phyloP scores from a whole-genome alignment of 2,329 filamentous ascomycete genomes.

The Emydomyces testavorans region DNA sequence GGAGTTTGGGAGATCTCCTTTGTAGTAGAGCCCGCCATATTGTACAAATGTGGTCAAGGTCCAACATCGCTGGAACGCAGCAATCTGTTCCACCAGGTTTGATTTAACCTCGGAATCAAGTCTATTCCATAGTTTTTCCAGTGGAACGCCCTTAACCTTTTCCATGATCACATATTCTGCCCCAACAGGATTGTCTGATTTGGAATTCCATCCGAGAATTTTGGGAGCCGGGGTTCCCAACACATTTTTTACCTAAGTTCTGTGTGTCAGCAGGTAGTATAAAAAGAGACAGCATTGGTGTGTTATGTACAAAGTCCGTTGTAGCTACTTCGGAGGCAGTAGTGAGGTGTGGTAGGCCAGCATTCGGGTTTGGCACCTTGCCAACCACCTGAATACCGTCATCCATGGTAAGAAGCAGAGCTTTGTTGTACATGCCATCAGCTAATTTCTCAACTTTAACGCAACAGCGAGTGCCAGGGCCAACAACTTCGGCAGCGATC shows the following conservation, averaged over 20 bases:
- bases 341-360: background rate
- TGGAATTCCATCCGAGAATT: slow-evolving; percentile 3
- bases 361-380: slow-evolving; percentile 13
- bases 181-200: background rate
- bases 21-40: slow-evolving; percentile 12
- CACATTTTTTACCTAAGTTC: slow-evolving; percentile 20
- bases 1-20: slow-evolving; percentile 4
- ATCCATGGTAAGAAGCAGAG: slow-evolving; percentile 19
- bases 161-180: slow-evolving; percentile 1
- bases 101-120: slow-evolving; percentile 2
- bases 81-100: slow-evolving; percentile 20
- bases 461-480: background rate
- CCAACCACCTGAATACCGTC: slow-evolving; percentile 10
- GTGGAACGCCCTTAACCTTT: background rate
- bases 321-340: slow-evolving; percentile 2
- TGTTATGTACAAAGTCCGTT: background rate
- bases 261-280: background rate
- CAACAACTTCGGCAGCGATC: slow-evolving; percentile 3
- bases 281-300: background rate
- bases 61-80: slow-evolving; percentile 21
- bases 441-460: slow-evolving; percentile 7
- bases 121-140: background rate
- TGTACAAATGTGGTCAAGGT: slow-evolving; percentile 12
- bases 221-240: background rate
- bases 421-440: slow-evolving; percentile 15